phyloP scores from a whole-genome alignment of 495 filamentous ascomycete species.

The Chaetomium fimeti region DNA sequence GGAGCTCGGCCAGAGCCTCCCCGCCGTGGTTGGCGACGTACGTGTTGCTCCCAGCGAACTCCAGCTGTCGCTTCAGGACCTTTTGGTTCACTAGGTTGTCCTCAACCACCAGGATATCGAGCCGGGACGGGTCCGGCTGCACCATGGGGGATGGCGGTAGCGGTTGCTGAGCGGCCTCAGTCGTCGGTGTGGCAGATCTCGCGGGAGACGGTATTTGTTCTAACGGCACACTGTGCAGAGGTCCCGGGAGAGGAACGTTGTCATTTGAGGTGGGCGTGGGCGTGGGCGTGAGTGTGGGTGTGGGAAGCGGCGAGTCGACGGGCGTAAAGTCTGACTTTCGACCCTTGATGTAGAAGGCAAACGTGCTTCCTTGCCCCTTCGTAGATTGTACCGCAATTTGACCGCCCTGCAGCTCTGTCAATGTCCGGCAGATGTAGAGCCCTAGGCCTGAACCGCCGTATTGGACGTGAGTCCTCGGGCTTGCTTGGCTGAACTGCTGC shows the following conservation, averaged over 20 bases:
- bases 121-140: background rate
- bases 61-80: conserved; percentile 69
- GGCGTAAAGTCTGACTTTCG: conserved; percentile 33
- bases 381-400: conserved; percentile 77
- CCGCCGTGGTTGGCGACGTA: conserved; percentile 76
- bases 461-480: conserved; percentile 70
- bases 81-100: conserved; percentile 81
- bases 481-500: conserved; percentile 75
- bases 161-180: conserved; percentile 1
- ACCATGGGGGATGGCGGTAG: background rate
- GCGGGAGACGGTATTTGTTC: background rate
- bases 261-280: conserved; percentile 7
- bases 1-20: conserved; percentile 62
- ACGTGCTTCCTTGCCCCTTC: conserved; percentile 72
- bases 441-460: conserved; percentile 84
- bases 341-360: conserved; percentile 71
- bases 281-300: background rate
- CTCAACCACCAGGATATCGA: conserved; percentile 70
- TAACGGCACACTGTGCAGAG: background rate
- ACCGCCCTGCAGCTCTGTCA: conserved; percentile 80
- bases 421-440: conserved; percentile 73
- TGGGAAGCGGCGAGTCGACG: conserved; percentile 1
- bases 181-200: background rate
- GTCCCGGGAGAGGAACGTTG: background rate
- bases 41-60: conserved; percentile 65